Percentiles rank a stretch among this genome's conserved stretches.
phyloP scores from a whole-genome alignment of 163 green algal genomes.

The Chlorella variabilis region DNA sequence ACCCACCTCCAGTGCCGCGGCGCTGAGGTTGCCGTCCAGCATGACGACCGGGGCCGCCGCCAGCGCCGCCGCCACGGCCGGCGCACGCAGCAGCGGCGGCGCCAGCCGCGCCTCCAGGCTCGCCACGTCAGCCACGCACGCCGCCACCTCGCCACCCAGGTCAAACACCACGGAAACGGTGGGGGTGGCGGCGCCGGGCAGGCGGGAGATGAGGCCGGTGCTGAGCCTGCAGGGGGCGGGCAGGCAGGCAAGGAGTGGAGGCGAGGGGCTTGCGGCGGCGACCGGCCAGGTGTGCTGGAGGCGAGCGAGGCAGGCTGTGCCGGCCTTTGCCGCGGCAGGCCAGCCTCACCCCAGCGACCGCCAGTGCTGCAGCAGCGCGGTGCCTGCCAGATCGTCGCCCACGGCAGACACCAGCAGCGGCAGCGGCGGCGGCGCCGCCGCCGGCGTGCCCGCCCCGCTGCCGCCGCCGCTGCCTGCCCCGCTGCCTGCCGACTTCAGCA shows the following conservation, averaged over 20 bases:
- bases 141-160: slow-evolving; percentile 55
- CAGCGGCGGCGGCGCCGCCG: not conserved
- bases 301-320: not conserved
- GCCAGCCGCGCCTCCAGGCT: slow-evolving; percentile 42
- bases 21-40: slow-evolving; percentile 56
- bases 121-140: slow-evolving; percentile 56
- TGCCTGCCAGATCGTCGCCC: slow-evolving; percentile 50
- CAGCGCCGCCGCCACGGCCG: slow-evolving; percentile 1
- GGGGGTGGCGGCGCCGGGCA: slow-evolving; percentile 34
- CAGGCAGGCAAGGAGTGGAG: not conserved
- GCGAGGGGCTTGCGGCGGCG: not conserved
- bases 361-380: slow-evolving; percentile 40
- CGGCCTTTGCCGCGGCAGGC: too few relatives aligned
- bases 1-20: slow-evolving; percentile 25
- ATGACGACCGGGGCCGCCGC: slow-evolving; percentile 42
- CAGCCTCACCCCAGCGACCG: slow-evolving; percentile 1
- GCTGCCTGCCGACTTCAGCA: not conserved
- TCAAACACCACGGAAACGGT: slow-evolving; percentile 55
- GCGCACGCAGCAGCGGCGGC: not conserved
- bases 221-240: slow-evolving; percentile 26
- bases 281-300: too few relatives aligned
- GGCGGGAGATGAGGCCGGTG: slow-evolving; percentile 14
- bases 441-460: not conserved
- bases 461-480: not conserved
- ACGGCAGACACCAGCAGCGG: slow-evolving; percentile 56